Conservation (phyloP, 1,284 basidiomycete genomes). For the Puccinia novopanici region DNA sequence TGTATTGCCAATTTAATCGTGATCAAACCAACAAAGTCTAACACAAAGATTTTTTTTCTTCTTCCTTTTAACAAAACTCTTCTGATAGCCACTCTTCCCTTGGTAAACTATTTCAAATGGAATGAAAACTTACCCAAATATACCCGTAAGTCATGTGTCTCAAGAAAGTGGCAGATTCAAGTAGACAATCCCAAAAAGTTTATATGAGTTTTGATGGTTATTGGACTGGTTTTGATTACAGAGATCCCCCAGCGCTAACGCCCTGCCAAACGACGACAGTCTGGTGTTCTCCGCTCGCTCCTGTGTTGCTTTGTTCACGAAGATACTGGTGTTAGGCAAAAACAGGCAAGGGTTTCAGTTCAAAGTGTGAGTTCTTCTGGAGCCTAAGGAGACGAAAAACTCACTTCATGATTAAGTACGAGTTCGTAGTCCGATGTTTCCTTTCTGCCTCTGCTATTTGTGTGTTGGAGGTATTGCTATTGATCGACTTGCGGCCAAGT, state of each 20-base stretch:
- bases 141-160: constrained; percentile 21
- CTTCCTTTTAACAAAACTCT: neutral
- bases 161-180: neutral
- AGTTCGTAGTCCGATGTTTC: no score
- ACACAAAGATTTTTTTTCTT: neutral
- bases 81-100: constrained; percentile 21
- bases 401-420: constrained; percentile 8
- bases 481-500: neutral
- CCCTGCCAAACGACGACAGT: constrained; percentile 96
- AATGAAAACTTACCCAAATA: constrained; percentile 41
- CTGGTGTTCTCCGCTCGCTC: no score
- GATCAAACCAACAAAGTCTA: neutral
- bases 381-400: neutral
- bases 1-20: neutral
- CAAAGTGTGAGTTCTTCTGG: neutral
- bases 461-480: neutral
- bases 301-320: no score
- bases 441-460: no score
- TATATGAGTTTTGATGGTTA: no score
- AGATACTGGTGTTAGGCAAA: no score
- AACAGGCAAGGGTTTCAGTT: no score
- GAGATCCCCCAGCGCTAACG: constrained; percentile 93
- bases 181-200: no score
- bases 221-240: no score
- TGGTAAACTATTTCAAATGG: constrained; percentile 45